Evolutionary conservation across 2,329 filamentous ascomycete species (phyloP), one percentile per base, ranked within the genome.

Genomic region (Uncinocarpus reesii): DNA sequence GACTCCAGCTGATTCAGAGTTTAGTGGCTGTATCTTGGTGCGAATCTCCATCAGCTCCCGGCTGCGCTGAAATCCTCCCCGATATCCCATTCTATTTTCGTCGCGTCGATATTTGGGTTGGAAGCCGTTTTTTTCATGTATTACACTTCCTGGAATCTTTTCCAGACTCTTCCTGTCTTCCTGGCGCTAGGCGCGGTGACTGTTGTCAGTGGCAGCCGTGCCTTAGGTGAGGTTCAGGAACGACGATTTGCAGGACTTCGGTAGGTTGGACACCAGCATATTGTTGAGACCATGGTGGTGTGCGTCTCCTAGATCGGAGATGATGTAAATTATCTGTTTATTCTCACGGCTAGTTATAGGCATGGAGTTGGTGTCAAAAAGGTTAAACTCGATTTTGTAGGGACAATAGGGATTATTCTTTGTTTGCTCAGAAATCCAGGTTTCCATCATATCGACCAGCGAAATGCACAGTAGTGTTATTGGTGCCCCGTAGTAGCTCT

Each of bases 101-200:
- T 93, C 57, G 85, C 84, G 44, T 95, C 88, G 4, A 80, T 98
- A 48, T 53, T 95, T 32, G 80, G 81, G 18, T 85, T 98, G 73
- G 92, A 98, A 67, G 84, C 78, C 13, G 81, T 95, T 49, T 95
- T 98, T 70, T 90, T 92, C 72, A 70, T 95, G 56, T 98, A 98
- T 76, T 96, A 96, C 70, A 83, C 78, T 46, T 79, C 71, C 61
- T 95, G 90, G 89, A 95, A 83, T 61, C 74, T 98, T 38, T 95
- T 96, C 75, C 83, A 95, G 72, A 80, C 80, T 11, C 73, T 98
- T 42, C 89, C 88, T 3, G 81, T 80, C 21, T 80, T 83, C 47
- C 74, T 74, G 28, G 69, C 81, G 36, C 77, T 92, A 24, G 80
- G 81, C 13, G 68, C 77, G 21, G 77, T 88, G 47, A 79, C 86